A percentile compares a stretch with the other conserved stretches of the same genome.
Conservation (phyloP, 305 asterid genomes). For the Withania somnifera region DNA sequence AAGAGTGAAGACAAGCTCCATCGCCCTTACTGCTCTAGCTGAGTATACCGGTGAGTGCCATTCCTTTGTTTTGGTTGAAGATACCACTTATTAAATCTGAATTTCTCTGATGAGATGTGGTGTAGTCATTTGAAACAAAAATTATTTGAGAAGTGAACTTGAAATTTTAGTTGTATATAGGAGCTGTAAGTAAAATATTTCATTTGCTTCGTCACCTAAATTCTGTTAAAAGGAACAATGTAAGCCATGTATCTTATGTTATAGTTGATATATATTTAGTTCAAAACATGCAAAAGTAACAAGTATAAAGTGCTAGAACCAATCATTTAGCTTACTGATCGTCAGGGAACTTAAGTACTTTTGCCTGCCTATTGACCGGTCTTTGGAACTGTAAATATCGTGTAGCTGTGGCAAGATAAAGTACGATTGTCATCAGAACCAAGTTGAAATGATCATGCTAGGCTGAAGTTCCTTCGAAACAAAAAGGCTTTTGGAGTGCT, state of each 20-base stretch:
- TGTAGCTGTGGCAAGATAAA: neutral
- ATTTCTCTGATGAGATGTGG: neutral
- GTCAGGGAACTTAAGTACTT: neutral
- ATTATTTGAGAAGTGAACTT: neutral
- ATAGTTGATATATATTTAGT: neutral
- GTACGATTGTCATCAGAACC: neutral
- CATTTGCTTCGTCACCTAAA: neutral
- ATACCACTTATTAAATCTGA: neutral
- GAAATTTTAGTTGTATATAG: neutral
- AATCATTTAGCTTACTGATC: neutral
- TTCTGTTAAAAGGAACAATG: neutral
- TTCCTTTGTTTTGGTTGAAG: neutral
- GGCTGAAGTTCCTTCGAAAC: neutral
- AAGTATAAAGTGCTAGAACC: neutral
- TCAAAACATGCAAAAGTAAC: neutral
- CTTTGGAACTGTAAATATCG: neutral
- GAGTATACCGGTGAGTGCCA: slow-evolving; percentile 60
- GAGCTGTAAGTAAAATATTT: neutral
- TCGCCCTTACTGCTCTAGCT: slow-evolving; percentile 73
- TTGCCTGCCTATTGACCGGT: neutral
- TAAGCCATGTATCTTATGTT: neutral
- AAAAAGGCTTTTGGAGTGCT: neutral
- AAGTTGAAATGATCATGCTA: neutral
- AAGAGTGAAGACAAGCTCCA: slow-evolving; percentile 63
- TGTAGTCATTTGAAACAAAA: neutral